Percentiles rank a stretch among this genome's conserved stretches.
These are phyloP conservation scores for Candida rishiriensis DNA, from an alignment of 805 yeast species.

Conservation along the genomic window DNA sequence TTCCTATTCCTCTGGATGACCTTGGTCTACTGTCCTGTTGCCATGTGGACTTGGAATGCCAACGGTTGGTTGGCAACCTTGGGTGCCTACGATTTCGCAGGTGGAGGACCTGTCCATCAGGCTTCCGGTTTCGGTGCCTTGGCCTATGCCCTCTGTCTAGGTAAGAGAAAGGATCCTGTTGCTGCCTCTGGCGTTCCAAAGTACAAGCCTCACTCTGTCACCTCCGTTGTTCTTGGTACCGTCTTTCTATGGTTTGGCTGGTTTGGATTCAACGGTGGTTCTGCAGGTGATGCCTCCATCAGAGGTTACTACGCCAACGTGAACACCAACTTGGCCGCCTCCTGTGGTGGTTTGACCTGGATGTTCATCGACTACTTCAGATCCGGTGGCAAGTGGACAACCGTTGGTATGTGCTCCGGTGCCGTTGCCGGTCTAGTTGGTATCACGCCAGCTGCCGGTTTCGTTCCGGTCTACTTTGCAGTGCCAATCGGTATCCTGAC, in stretches of 20 bases:
- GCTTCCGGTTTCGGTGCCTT: slow-evolving; percentile 92
- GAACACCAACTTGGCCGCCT: slow-evolving; percentile 92
- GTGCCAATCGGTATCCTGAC: slow-evolving; percentile 79
- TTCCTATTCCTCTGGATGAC: slow-evolving; percentile 93
- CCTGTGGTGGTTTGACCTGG: slow-evolving; percentile 92
- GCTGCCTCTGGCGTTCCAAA: slow-evolving; percentile 70
- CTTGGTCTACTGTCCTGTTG: slow-evolving; percentile 91
- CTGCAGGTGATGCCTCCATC: slow-evolving; percentile 88
- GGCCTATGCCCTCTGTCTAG: slow-evolving; percentile 86
- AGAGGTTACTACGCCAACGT: slow-evolving; percentile 93
- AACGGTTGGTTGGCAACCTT: slow-evolving; percentile 82
- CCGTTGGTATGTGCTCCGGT: slow-evolving; percentile 93
- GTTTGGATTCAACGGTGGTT: slow-evolving; percentile 99
- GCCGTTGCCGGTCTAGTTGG: slow-evolving; percentile 92
- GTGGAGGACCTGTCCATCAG: slow-evolving; percentile 98
- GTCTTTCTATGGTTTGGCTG: slow-evolving; percentile 97
- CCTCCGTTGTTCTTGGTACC: slow-evolving; percentile 88
- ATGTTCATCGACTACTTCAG: slow-evolving; percentile 85
- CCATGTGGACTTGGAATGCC: slow-evolving; percentile 97
- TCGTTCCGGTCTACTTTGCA: slow-evolving; percentile 86
- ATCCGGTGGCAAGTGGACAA: slow-evolving; percentile 85
- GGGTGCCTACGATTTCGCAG: slow-evolving; percentile 94
- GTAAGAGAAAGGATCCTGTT: slow-evolving; percentile 85
- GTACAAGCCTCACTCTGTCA: slow-evolving; percentile 91
- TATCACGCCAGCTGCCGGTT: slow-evolving; percentile 96